Evolutionary conservation across 2,329 filamentous ascomycete species (phyloP).

Genomic region (Hymenoscyphus repandus): DNA sequence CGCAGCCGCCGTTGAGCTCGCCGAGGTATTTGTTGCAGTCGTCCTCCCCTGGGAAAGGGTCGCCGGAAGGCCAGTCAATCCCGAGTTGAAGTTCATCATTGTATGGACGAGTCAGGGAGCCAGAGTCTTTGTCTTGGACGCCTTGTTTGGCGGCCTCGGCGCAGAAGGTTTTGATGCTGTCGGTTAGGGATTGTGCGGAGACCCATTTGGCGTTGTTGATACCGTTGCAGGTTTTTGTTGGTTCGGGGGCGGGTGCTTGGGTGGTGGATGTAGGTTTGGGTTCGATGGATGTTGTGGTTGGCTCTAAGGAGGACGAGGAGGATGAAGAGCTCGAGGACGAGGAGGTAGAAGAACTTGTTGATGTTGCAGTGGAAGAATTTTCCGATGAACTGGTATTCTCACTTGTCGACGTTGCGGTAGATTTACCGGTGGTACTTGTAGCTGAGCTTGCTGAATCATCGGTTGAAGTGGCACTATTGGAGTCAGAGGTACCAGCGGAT

Average conservation of each 20-base stretch:
- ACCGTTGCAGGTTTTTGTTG: neutral
- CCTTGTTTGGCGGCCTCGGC: neutral
- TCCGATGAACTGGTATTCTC: too few relatives aligned
- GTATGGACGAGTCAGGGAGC: neutral
- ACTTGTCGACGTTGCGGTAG: too few relatives aligned
- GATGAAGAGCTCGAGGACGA: too few relatives aligned
- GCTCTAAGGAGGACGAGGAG: too few relatives aligned
- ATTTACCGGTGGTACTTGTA: too few relatives aligned
- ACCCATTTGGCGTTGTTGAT: slow-evolving; percentile 4
- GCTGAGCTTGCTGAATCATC: too few relatives aligned
- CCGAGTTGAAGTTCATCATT: neutral
- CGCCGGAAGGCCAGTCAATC: neutral
- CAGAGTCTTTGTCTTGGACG: neutral
- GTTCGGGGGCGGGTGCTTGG: neutral
- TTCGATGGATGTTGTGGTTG: too few relatives aligned
- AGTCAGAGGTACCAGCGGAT: too few relatives aligned
- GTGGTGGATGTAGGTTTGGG: neutral
- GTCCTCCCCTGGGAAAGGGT: too few relatives aligned
- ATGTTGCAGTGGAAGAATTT: too few relatives aligned
- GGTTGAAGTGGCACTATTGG: too few relatives aligned
- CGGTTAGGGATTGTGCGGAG: neutral
- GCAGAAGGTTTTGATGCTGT: neutral
- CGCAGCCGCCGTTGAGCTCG: neutral
- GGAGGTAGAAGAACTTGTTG: too few relatives aligned
- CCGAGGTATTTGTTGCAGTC: neutral